Evolutionary conservation across 192 early-diverging fungal species (phyloP).

Genomic region (Irineochytrium annulatum): DNA sequence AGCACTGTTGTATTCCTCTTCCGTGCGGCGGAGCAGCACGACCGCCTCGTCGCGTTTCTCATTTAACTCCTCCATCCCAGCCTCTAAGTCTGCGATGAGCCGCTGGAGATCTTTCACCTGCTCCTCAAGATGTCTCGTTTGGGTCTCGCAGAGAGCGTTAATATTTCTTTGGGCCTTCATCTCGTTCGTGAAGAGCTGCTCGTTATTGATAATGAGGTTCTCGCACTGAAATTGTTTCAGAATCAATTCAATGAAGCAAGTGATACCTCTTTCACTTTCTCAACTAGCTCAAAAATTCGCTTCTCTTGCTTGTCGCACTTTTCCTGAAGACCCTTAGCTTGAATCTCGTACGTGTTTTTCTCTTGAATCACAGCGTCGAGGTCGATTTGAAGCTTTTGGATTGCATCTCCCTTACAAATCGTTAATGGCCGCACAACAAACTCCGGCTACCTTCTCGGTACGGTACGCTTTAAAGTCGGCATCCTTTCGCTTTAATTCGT

Average conservation of each 20-base stretch:
- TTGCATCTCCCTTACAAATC: conserved; percentile 27
- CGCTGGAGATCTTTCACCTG: conserved; percentile 2
- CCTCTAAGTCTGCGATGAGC: conserved; percentile 8
- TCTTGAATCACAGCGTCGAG: conserved; percentile 47
- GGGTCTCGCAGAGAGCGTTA: conserved; percentile 35
- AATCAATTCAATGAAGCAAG: conserved; percentile 1
- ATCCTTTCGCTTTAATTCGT: conserved; percentile 58
- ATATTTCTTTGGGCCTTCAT: conserved; percentile 58
- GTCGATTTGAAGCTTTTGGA: conserved; percentile 46
- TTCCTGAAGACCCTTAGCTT: background rate
- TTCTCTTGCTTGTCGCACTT: conserved; percentile 28
- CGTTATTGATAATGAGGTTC: conserved; percentile 20
- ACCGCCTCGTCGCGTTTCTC: background rate
- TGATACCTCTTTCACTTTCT: conserved; percentile 30
- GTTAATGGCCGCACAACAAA: background rate
- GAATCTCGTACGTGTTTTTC: conserved; percentile 43
- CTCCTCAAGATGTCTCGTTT: background rate
- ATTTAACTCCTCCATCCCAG: conserved; percentile 2
- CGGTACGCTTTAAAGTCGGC: conserved; percentile 50
- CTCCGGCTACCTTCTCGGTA: conserved; percentile 37
- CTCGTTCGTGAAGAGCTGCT: conserved; percentile 56
- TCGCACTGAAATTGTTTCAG: conserved; percentile 10
- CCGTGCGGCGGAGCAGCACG: background rate
- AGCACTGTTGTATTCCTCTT: background rate
- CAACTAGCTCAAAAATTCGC: conserved; percentile 24